Evolutionary conservation across 2,329 filamentous ascomycete species (phyloP).

Genomic region (Clarireedia homoeocarpa): DNA sequence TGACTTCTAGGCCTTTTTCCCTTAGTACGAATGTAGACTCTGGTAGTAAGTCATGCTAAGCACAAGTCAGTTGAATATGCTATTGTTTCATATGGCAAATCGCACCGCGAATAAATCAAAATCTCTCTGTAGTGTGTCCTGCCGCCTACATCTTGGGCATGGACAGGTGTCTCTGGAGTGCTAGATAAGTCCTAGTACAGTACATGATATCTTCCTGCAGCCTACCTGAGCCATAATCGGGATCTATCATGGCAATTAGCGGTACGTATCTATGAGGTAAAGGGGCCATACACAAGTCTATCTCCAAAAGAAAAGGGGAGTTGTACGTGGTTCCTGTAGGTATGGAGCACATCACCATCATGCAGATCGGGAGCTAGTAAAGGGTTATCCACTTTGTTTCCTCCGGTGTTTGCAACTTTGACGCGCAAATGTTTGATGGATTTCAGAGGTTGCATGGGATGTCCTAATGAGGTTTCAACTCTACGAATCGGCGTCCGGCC

Average conservation of each 20-base stretch:
- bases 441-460: no score
- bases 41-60: background rate
- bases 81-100: background rate
- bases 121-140: slow-evolving; percentile 60
- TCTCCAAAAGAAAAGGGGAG: background rate
- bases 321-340: background rate
- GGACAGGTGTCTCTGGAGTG: slow-evolving; percentile 58
- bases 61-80: background rate
- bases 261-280: background rate
- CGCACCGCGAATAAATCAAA: slow-evolving; percentile 53
- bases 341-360: background rate
- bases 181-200: slow-evolving; percentile 9
- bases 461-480: no score
- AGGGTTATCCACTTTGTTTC: background rate
- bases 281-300: background rate
- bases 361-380: background rate
- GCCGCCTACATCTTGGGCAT: slow-evolving; percentile 58
- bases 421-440: background rate
- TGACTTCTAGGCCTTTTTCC: slow-evolving; percentile 36
- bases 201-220: background rate
- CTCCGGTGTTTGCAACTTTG: background rate
- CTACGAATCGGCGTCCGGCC: no score
- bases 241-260: slow-evolving; percentile 27
- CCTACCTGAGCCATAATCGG: slow-evolving; percentile 34
- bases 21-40: background rate